Evolutionary conservation across 495 filamentous ascomycete species (phyloP), one percentile per base, ranked within the genome.

Genomic region (Penicillium paxilli): DNA sequence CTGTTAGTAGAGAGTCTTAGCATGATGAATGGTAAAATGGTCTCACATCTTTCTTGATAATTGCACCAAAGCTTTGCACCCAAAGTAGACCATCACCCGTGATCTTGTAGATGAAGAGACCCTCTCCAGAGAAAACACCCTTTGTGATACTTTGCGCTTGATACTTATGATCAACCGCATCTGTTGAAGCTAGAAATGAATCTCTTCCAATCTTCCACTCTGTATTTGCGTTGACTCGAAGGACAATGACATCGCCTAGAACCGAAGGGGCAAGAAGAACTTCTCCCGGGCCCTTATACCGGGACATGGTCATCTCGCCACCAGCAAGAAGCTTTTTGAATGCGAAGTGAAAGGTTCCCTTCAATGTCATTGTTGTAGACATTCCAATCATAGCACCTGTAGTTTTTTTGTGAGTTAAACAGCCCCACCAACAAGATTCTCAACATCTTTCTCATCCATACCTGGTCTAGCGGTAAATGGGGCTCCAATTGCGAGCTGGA

Each of bases 31-130:
- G 7, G 0, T 10, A 16, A 17, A 19, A 4, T 2, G 19, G 19
- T 9, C 87, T 75, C 72, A 96, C 90, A 69, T 98, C 92, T 72
- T 98, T 98, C 62, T 90, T 82, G 52, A 98, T 88, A 53, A 98
- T 96, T 3, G 95, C 94, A 1, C 94, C 94, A 55, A 98, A 92
- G 62, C 90, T 95, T 7, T 89, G 90, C 26, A 97, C 72, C 88
- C 92, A 98, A 24, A 96, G 54, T 25, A 98, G 66, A 0, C 94
- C 94, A 4, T 71, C 77, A 0, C 92, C 92, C 9, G 73, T 80
- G 20, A 98, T 88, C 69, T 89, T 91, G 67, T 95, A 95, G 8
- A 97, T 84, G 73, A 94, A 97, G 42, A 96, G 64, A 1, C 94
- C 94, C 67, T 97, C 94, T 0, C 94, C 94, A 6, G 85, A 90